These are phyloP conservation scores for Sesbania bispinosa DNA, from an alignment of 306 rosid genomes.

Conservation along the genomic window DNA sequence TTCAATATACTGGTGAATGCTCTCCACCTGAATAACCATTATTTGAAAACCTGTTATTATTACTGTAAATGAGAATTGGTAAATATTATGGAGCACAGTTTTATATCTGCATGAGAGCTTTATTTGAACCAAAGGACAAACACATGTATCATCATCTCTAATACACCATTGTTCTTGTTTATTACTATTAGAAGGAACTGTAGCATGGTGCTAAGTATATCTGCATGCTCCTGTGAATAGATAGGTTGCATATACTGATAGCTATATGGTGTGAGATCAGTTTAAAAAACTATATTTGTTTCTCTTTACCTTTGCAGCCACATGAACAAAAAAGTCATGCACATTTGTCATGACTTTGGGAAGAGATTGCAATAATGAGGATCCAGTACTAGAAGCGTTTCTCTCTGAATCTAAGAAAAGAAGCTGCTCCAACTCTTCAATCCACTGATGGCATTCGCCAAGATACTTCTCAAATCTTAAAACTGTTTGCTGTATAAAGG, in stretches of 20 bases:
- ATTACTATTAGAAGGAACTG: conserved; percentile 11
- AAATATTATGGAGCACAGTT: too few relatives aligned
- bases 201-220: not conserved
- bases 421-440: conserved; percentile 93
- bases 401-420: conserved; percentile 67
- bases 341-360: conserved; percentile 95
- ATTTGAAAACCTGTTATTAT: conserved; percentile 20
- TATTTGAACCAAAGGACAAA: conserved; percentile 13
- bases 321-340: conserved; percentile 92
- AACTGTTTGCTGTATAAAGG: conserved; percentile 81
- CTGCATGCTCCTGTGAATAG: too few relatives aligned
- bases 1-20: conserved; percentile 87
- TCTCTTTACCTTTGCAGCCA: conserved; percentile 83
- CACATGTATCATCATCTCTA: too few relatives aligned
- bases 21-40: conserved; percentile 70
- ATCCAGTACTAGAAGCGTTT: conserved; percentile 50
- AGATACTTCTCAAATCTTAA: conserved; percentile 87
- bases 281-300: not conserved
- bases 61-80: too few relatives aligned
- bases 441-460: conserved; percentile 80
- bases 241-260: too few relatives aligned
- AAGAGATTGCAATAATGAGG: conserved; percentile 78
- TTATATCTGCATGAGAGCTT: not conserved
- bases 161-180: too few relatives aligned
- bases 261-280: not conserved